Conservation (phyloP, 106 monocot genomes). For the Alisma plantagoaquatica region DNA sequence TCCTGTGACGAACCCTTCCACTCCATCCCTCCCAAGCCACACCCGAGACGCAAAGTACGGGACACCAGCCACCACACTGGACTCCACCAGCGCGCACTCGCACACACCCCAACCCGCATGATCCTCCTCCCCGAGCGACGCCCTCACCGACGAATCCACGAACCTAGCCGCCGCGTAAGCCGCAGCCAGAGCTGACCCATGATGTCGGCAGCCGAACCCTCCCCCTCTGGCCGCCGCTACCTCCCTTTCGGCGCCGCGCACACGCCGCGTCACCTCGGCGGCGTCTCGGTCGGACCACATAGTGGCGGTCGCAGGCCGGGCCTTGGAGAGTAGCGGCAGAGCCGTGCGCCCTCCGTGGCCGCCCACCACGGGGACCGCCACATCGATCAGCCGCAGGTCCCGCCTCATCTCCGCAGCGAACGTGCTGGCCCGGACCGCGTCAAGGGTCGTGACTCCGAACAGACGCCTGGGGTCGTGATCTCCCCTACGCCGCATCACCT, state of each 20-base stretch:
- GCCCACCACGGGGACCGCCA: not conserved
- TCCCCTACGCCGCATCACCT: not conserved
- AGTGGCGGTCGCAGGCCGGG: not conserved
- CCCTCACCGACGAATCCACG: not conserved
- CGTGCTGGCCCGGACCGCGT: conserved; percentile 1
- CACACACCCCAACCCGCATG: no score
- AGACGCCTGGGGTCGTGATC: not conserved
- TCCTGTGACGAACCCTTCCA: not conserved
- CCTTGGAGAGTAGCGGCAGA: not conserved
- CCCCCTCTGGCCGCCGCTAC: not conserved
- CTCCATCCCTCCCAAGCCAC: not conserved
- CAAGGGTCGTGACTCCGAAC: not conserved
- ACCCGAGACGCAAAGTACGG: conserved; percentile 1
- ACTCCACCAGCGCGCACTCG: not conserved
- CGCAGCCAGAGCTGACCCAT: not conserved
- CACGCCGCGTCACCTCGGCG: not conserved
- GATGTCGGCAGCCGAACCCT: no score
- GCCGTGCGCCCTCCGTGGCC: not conserved
- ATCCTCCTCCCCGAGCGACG: not conserved
- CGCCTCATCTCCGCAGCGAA: not conserved
- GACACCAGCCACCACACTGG: not conserved
- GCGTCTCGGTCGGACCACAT: not conserved
- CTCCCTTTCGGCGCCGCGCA: not conserved
- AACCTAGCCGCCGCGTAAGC: not conserved
- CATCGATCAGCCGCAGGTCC: not conserved